phyloP scores from a whole-genome alignment of 495 filamentous ascomycete genomes.

The Penicillium bialowiezense region DNA sequence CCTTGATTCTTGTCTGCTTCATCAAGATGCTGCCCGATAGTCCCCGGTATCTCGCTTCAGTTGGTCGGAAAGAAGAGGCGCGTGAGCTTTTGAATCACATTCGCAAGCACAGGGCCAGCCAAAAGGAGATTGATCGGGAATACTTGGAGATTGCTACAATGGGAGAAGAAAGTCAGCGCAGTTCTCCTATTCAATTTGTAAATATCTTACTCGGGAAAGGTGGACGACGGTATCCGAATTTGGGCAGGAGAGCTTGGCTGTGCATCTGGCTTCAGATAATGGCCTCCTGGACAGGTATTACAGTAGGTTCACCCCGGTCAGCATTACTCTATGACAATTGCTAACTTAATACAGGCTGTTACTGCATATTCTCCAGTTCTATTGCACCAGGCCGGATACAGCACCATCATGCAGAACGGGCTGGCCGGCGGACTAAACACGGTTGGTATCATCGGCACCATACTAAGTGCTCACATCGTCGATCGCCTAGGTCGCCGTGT shows the following conservation, averaged over 20 bases:
- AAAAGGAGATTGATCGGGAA: conserved; percentile 34
- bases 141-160: conserved; percentile 39
- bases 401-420: conserved; percentile 44
- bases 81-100: conserved; percentile 30
- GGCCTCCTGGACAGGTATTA: conserved; percentile 51
- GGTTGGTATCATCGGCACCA: conserved; percentile 51
- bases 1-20: conserved; percentile 44
- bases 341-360: conserved; percentile 24
- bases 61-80: conserved; percentile 39
- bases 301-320: conserved; percentile 26
- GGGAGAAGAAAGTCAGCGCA: conserved; percentile 28
- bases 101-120: conserved; percentile 15
- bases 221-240: conserved; percentile 26
- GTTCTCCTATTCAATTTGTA: conserved; percentile 38
- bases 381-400: conserved; percentile 42
- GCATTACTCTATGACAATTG: too few species aligned
- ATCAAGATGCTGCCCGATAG: conserved; percentile 52
- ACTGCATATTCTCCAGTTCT: conserved; percentile 43
- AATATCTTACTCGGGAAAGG: conserved; percentile 32
- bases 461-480: conserved; percentile 52
- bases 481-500: conserved; percentile 47
- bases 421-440: conserved; percentile 54
- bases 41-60: conserved; percentile 43
- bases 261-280: conserved; percentile 55
- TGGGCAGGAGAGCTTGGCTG: conserved; percentile 46